Conservation (phyloP, 441 rosid genomes). For the Bocquillonia castaneifolia region DNA sequence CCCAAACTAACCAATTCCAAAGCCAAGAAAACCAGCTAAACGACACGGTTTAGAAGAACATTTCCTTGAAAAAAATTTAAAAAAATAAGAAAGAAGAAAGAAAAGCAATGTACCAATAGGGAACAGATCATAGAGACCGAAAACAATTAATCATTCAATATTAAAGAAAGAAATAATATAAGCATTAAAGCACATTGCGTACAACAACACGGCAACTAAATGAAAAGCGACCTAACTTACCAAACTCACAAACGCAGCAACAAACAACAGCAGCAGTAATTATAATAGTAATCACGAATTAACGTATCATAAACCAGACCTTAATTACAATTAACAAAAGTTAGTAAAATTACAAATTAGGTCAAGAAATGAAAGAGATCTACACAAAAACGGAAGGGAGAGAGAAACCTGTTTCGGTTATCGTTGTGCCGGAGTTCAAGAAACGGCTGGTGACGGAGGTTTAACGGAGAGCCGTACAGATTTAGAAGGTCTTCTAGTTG, state of each 20-base stretch:
- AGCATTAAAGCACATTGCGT: conserved; percentile 10
- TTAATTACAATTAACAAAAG: background rate
- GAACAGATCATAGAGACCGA: too few relatives aligned
- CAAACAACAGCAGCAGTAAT: conserved; percentile 4
- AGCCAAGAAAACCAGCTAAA: background rate
- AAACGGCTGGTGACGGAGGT: conserved; percentile 33
- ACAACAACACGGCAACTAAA: conserved; percentile 6
- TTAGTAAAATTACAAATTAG: background rate
- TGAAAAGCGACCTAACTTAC: conserved; percentile 21
- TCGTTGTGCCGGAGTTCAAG: conserved; percentile 23
- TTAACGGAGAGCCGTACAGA: conserved; percentile 55
- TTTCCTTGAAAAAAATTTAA: too few relatives aligned
- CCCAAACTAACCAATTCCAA: conserved; percentile 4
- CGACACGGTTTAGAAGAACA: background rate
- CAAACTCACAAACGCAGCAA: conserved; percentile 13
- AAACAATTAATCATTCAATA: background rate
- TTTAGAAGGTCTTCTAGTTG: conserved; percentile 83
- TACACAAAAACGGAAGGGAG: conserved; percentile 6
- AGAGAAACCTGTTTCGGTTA: conserved; percentile 34
- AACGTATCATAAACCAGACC: background rate
- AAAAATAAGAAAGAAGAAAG: background rate
- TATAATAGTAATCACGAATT: conserved; percentile 4
- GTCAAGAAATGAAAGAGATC: conserved; percentile 25
- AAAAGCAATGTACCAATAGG: too few relatives aligned
- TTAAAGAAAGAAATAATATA: too few relatives aligned